Evolutionary conservation across 805 yeast species (phyloP).

Genomic region (Candida piceae): DNA sequence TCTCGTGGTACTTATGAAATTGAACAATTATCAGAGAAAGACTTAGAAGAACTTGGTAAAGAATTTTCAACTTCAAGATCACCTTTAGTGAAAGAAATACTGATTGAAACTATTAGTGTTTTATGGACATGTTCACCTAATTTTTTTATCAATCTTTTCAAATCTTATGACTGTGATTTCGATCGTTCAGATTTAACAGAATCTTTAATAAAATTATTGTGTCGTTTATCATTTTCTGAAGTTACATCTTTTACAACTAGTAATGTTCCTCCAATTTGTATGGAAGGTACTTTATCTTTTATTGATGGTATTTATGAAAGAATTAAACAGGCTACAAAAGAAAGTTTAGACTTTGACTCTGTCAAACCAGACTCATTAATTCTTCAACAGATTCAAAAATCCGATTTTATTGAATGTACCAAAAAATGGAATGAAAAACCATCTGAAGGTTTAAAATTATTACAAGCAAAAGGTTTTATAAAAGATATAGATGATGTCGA

Average conservation of each 20-base stretch:
- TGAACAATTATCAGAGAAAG: constrained; percentile 22
- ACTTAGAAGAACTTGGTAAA: constrained; percentile 22
- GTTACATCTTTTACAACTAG: constrained; percentile 75
- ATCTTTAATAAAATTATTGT: constrained; percentile 61
- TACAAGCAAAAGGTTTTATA: constrained; percentile 66
- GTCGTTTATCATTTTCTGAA: constrained; percentile 80
- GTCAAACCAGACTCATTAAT: constrained; percentile 30
- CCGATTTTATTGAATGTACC: constrained; percentile 71
- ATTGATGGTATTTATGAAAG: constrained; percentile 57
- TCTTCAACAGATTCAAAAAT: constrained; percentile 50
- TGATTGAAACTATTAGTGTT: constrained; percentile 79
- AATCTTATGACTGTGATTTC: constrained; percentile 85
- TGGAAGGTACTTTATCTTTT: constrained; percentile 78
- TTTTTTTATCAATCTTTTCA: constrained; percentile 70
- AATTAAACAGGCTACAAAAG: constrained; percentile 31
- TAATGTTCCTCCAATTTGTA: constrained; percentile 87
- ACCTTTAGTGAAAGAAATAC: constrained; percentile 62
- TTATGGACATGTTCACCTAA: constrained; percentile 77
- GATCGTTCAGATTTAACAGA: constrained; percentile 76
- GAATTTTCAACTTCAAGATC: constrained; percentile 43
- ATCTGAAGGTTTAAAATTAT: constrained; percentile 60
- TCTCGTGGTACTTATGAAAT: constrained; percentile 22
- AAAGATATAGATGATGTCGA: constrained; percentile 38
- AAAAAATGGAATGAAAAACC: constrained; percentile 75
- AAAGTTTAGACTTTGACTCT: constrained; percentile 17